Evolutionary conservation across 169 alveolate genomes (phyloP).

Genomic region (Plasmodium inui): DNA sequence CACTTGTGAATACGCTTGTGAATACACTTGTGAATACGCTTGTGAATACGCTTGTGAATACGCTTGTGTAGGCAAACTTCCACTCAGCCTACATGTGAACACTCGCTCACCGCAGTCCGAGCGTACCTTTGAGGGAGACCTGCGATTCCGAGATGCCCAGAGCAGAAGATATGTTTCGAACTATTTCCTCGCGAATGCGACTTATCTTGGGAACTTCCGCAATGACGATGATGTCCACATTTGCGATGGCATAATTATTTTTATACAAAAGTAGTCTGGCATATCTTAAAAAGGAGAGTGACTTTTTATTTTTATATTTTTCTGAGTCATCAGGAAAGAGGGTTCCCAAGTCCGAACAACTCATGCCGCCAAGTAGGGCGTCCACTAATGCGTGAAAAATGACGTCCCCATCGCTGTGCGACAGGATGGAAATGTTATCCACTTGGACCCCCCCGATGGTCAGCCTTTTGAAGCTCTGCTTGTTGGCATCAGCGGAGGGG

Average conservation of each 20-base stretch:
- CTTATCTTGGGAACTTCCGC: conserved; percentile 69
- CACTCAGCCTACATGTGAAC: neutral
- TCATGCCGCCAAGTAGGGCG: conserved; percentile 87
- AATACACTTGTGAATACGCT: neutral
- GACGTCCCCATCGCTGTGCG: conserved; percentile 93
- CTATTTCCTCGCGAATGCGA: conserved; percentile 17
- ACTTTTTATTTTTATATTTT: conserved; percentile 75
- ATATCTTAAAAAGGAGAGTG: conserved; percentile 76
- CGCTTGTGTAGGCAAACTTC: neutral
- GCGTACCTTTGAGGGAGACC: conserved; percentile 74
- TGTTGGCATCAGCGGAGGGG: conserved; percentile 20
- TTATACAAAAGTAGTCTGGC: conserved; percentile 70
- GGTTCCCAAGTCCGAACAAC: conserved; percentile 89
- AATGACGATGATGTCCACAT: conserved; percentile 76
- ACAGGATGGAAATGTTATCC: conserved; percentile 76
- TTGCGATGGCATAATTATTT: conserved; percentile 56
- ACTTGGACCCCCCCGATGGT: conserved; percentile 83
- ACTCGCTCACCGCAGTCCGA: neutral
- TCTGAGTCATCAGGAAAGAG: conserved; percentile 89
- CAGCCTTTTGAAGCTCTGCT: conserved; percentile 75
- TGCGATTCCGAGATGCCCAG: conserved; percentile 43
- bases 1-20: too few relatives aligned
- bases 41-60: neutral
- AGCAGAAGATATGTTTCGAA: conserved; percentile 41
- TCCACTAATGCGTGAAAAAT: conserved; percentile 88